phyloP scores from a whole-genome alignment of 352 stramenopile species.

The Achlya hypogyna region DNA sequence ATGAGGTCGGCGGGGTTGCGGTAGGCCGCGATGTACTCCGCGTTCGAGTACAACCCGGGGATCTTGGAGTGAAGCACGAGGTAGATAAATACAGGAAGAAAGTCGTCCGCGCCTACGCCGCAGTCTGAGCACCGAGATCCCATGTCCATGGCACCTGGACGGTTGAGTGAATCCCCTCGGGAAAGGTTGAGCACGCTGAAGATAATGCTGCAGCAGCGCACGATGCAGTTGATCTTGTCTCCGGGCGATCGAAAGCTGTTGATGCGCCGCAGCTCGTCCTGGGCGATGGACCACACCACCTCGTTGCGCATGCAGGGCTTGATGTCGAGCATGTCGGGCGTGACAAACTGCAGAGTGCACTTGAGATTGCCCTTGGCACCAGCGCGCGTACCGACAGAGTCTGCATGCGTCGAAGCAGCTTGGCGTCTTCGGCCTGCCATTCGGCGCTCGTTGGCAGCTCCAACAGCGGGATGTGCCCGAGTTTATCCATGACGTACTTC shows the following conservation, averaged over 20 bases:
- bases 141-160: constrained; percentile 31
- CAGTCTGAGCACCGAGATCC: not conserved
- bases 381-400: constrained; percentile 46
- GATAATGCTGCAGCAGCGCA: constrained; percentile 82
- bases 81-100: constrained; percentile 90
- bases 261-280: constrained; percentile 85
- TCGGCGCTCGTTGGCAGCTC: constrained; percentile 48
- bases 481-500: constrained; percentile 89
- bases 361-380: not conserved
- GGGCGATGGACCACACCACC: constrained; percentile 81
- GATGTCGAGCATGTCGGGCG: constrained; percentile 84
- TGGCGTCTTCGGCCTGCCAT: constrained; percentile 68
- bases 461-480: constrained; percentile 71
- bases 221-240: constrained; percentile 88
- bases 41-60: constrained; percentile 80
- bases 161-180: constrained; percentile 48
- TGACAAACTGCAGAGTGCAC: constrained; percentile 45
- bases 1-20: constrained; percentile 83
- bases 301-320: constrained; percentile 86
- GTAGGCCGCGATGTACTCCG: constrained; percentile 86
- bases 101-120: constrained; percentile 65
- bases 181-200: constrained; percentile 83
- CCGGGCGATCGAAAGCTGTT: constrained; percentile 73
- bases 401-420: constrained; percentile 68
- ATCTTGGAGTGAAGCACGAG: constrained; percentile 86